phyloP scores from a whole-genome alignment of 495 filamentous ascomycete species.

The Hypoxylon subgilvum region DNA sequence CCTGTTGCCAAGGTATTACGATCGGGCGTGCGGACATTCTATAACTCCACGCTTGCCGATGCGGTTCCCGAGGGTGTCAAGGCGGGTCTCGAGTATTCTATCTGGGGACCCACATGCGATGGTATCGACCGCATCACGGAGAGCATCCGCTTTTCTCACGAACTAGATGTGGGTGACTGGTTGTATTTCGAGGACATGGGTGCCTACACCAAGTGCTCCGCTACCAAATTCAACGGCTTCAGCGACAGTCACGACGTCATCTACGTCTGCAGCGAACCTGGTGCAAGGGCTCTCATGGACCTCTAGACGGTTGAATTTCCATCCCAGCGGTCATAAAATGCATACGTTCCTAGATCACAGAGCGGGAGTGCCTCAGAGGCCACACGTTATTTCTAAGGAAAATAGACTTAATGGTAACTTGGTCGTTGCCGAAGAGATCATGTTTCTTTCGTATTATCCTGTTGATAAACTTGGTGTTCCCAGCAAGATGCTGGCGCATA shows the following conservation, averaged over 20 bases:
- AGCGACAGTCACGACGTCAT: conserved; percentile 88
- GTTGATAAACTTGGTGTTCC: conserved; percentile 22
- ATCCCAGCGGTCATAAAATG: background rate
- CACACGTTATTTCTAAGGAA: conserved; percentile 7
- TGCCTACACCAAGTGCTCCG: conserved; percentile 96
- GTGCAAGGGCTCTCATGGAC: conserved; percentile 75
- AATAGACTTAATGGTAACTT: conserved; percentile 21
- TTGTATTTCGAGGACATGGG: conserved; percentile 99
- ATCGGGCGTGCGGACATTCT: conserved; percentile 59
- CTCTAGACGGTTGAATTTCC: conserved; percentile 35
- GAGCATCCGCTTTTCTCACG: conserved; percentile 72
- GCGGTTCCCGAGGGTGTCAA: conserved; percentile 35
- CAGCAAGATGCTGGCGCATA: conserved; percentile 5
- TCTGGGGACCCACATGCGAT: conserved; percentile 98
- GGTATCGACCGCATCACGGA: conserved; percentile 91
- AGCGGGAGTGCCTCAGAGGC: background rate
- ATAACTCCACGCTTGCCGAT: conserved; percentile 50
- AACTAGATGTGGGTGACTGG: conserved; percentile 92
- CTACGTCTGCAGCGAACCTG: conserved; percentile 91
- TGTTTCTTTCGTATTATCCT: conserved; percentile 19
- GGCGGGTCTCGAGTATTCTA: conserved; percentile 75
- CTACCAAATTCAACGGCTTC: conserved; percentile 98
- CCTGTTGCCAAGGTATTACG: conserved; percentile 82
- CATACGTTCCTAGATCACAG: background rate
- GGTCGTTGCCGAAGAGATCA: conserved; percentile 5